Percentiles rank a stretch among this genome's conserved stretches.
Conservation (phyloP, 2,329 filamentous ascomycete genomes). For the Epichloe coenophiala region DNA sequence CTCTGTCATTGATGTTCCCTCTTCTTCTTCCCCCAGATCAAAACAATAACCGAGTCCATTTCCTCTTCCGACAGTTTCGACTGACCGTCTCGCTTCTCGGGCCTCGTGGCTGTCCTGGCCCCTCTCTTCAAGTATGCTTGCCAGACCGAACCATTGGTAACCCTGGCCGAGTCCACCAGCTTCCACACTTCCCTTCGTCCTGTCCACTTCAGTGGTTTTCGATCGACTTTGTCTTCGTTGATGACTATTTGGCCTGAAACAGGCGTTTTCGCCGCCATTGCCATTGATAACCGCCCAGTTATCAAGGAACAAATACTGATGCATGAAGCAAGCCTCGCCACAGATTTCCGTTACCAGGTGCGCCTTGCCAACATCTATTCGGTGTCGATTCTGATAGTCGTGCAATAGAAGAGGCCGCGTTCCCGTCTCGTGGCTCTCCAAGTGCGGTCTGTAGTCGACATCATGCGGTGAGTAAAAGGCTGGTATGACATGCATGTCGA, state of each 20-base stretch:
- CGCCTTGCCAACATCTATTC: slow-evolving; percentile 25
- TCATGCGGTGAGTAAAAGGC: slow-evolving; percentile 27
- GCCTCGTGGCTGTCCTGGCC: slow-evolving; percentile 5
- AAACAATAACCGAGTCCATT: slow-evolving; percentile 26
- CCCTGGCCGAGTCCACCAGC: slow-evolving; percentile 25
- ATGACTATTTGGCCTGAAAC: slow-evolving; percentile 19
- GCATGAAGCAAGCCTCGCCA: slow-evolving; percentile 33
- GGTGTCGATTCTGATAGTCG: slow-evolving; percentile 24
- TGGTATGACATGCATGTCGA: slow-evolving; percentile 28
- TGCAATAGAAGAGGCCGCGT: slow-evolving; percentile 27
- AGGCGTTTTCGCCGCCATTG: slow-evolving; percentile 3
- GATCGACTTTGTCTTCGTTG: slow-evolving; percentile 15
- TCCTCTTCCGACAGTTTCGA: slow-evolving; percentile 8
- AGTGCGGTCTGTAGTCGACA: slow-evolving; percentile 15
- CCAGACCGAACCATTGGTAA: slow-evolving; percentile 26
- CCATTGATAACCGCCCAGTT: slow-evolving; percentile 36
- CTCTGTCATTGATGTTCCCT: not conserved
- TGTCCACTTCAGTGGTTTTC: slow-evolving; percentile 21
- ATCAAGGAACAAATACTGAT: slow-evolving; percentile 31
- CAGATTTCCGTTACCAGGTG: slow-evolving; percentile 29
- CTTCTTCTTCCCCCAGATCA: slow-evolving; percentile 22
- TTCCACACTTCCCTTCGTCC: slow-evolving; percentile 26
- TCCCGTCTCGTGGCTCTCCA: slow-evolving; percentile 25
- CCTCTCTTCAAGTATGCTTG: slow-evolving; percentile 31
- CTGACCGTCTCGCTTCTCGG: slow-evolving; percentile 4